Evolutionary conservation across 768 basidiomycete genomes (phyloP).

Genomic region (Daedaleopsis nitida): DNA sequence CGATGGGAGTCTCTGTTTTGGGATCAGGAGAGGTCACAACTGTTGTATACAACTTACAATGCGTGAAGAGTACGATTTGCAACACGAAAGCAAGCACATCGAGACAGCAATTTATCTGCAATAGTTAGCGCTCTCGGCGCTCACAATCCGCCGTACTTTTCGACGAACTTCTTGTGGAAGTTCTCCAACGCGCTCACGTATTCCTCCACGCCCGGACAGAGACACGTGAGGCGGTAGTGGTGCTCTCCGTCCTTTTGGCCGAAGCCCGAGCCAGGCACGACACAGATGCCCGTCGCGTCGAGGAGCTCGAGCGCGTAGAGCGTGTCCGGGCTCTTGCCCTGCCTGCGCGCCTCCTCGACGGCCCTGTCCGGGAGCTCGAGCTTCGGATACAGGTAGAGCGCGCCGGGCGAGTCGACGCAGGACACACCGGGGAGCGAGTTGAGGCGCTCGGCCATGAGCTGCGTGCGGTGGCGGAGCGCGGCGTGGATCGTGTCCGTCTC

Average conservation of each 20-base stretch:
- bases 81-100: neutral
- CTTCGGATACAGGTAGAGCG: conserved; percentile 90
- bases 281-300: conserved; percentile 90
- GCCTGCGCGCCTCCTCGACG: conserved; percentile 66
- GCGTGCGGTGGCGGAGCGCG: conserved; percentile 69
- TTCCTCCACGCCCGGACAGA: conserved; percentile 93
- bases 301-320: conserved; percentile 86
- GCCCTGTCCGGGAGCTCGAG: conserved; percentile 77
- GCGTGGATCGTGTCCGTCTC: conserved; percentile 83
- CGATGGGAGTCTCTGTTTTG: no score
- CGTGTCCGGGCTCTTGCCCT: conserved; percentile 82
- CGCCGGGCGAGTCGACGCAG: conserved; percentile 88
- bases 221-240: conserved; percentile 91
- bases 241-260: conserved; percentile 89
- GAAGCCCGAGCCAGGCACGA: conserved; percentile 92
- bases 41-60: no score
- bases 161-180: conserved; percentile 66
- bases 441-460: conserved; percentile 76
- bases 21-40: no score
- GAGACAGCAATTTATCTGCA: neutral
- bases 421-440: conserved; percentile 84
- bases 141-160: conserved; percentile 42
- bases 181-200: conserved; percentile 83
- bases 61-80: no score
- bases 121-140: no score